Base-by-base conservation (phyloP, 2,329 filamentous ascomycete species). In the Arthrobotrys sinensis region DNA sequence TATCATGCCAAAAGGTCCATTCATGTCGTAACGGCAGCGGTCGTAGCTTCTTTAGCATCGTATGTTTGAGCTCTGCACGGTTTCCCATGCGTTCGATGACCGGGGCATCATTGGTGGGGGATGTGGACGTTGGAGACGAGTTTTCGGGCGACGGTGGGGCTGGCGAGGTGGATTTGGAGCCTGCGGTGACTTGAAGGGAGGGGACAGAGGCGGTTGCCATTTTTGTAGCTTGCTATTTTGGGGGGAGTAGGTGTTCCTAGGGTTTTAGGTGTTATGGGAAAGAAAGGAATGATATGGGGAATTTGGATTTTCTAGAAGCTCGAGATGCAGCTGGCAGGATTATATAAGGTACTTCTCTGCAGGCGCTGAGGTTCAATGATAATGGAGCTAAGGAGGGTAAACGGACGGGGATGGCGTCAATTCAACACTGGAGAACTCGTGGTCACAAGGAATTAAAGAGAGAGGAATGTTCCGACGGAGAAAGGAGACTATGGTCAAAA, bases 1-100 rank as follows among this genome's bases (percentile, higher is more conserved):
- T 86, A 80, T 86, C 85, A 70, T 86, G 85, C 85, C 85, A 87
- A 76, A 87, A 84, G 16, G 83, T 84, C 86, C 86, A 87, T 79
- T 85, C 84, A 70, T 87, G 86, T 79, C 85, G 85, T 69, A 87
- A 83, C 0, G 86, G 86, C 6, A 86, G 82, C 0, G 86, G 86
- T 6, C 86, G 84, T 16, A 87, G 82, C 71, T 85, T 86, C 55
- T 84, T 84, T 66, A 86, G 82, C 80, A 86, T 85, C 63, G 84
- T 85, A 80, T 85, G 84, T 65, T 85, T 83, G 3, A 86, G 83
- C 46, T 80, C 78, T 4, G 80, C 80, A 21, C 81, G 79, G 48
- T 81, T 80, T 28, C 79, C 80, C 28, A 77, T 79, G 21, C 55
- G 53, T 16, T 72, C 53, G 14, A 72, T 67, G 3, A 84, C 82